Evolutionary conservation across 2,329 filamentous ascomycete genomes (phyloP).

Genomic region (Colletotrichum endophyticum): DNA sequence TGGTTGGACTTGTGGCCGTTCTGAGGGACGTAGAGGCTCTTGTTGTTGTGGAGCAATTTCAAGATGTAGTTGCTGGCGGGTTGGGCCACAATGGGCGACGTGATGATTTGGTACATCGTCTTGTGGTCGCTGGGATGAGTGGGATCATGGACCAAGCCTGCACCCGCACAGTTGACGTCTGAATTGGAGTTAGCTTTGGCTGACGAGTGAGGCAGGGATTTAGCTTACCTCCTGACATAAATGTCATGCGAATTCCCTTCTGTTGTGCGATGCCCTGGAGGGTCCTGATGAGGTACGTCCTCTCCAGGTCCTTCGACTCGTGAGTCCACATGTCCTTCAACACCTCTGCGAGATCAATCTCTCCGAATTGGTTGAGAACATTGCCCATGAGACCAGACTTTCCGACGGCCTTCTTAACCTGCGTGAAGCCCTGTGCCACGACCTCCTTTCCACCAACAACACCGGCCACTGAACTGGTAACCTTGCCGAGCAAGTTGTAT

Average conservation of each 20-base stretch:
- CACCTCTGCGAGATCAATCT: slow-evolving; percentile 93
- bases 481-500: slow-evolving; percentile 94
- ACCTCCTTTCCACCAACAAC: slow-evolving; percentile 95
- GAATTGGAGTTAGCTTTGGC: slow-evolving; percentile 25
- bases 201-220: background rate
- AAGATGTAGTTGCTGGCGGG: slow-evolving; percentile 86
- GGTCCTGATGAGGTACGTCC: slow-evolving; percentile 95
- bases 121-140: slow-evolving; percentile 92
- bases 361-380: slow-evolving; percentile 94
- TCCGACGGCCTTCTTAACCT: slow-evolving; percentile 95
- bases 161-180: slow-evolving; percentile 90
- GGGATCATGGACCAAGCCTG: slow-evolving; percentile 93
- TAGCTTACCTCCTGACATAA: slow-evolving; percentile 80
- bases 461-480: slow-evolving; percentile 92
- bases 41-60: slow-evolving; percentile 95
- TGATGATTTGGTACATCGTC: slow-evolving; percentile 99
- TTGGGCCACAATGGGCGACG: slow-evolving; percentile 88
- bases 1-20: slow-evolving; percentile 83
- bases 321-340: slow-evolving; percentile 98
- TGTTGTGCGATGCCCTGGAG: slow-evolving; percentile 94
- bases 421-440: slow-evolving; percentile 89
- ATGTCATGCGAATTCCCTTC: slow-evolving; percentile 95
- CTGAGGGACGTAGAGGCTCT: slow-evolving; percentile 85
- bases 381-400: slow-evolving; percentile 96
- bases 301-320: slow-evolving; percentile 94